Base-by-base conservation (phyloP, 2,329 filamentous ascomycete genomes). In the Fusarium sp. region DNA sequence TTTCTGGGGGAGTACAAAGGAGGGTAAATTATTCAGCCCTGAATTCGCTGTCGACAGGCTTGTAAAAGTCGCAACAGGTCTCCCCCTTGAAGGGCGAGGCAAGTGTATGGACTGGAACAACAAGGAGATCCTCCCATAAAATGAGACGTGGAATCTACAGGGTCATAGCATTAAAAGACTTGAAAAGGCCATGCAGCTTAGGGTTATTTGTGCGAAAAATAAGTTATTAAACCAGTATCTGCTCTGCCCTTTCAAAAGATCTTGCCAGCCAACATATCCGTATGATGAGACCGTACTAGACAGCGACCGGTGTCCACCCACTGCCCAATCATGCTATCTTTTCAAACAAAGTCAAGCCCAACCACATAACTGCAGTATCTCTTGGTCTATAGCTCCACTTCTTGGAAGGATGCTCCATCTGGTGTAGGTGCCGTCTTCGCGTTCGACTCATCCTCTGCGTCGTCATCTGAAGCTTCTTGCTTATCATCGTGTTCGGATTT, bases 41-140 rank as follows among this genome's bases (percentile, higher is more conserved):
- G 90, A 91, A 68, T 91, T 88, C 77, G 90, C 92, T 26, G 93
- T 89, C 1, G 88, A 89, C 82, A 88, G 86, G 79, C 81, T 96
- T 81, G 79, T 91, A 31, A 83, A 87, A 38, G 89, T 95, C 13
- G 81, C 92, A 10, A 78, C 81, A 9, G 81, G 88, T 65, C 84
- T 89, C 61, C 78, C 79, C 4, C 44, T 86, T 18, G 83, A 85
- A 31, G 86, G 88, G 35, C 85, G 91, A 76, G 92, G 92, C 2
- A 85, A 83, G 75, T 92, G 89, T 75, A 93, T 89, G 89, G 91
- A 92, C 80, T 93, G 90, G 90, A 89, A 88, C 77, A 90, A 90
- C 4, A 84, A 89, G 67, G 91, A 92, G 80, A 83, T 75, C 60
- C 44, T 65, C 9, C 65, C 72, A 59, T 70, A 57, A 44, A 47